These are phyloP conservation scores for Gymnopilus junonius DNA, from an alignment of 768 basidiomycete species.

Conservation along the genomic window DNA sequence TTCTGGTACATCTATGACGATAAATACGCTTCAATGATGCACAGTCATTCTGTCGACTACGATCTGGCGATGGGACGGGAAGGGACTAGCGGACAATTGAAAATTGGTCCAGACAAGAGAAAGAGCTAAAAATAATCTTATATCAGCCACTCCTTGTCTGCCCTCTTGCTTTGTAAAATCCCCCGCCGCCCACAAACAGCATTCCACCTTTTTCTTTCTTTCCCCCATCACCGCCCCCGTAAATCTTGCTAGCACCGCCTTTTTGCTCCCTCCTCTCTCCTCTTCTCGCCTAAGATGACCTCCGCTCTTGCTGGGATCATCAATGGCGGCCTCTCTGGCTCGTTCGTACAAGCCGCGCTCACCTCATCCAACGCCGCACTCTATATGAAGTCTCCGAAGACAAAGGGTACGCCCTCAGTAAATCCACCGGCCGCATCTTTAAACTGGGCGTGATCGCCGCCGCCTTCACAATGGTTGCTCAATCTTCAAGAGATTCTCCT, in stretches of 20 bases:
- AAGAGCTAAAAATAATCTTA: background rate
- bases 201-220: background rate
- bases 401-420: background rate
- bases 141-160: background rate
- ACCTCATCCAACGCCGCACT: background rate
- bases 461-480: background rate
- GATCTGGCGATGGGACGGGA: background rate
- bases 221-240: background rate
- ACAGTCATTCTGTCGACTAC: background rate
- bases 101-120: background rate
- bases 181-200: background rate
- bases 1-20: too few species aligned
- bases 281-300: background rate
- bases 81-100: background rate
- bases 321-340: background rate
- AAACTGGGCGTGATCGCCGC: background rate
- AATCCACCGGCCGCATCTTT: background rate
- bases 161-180: background rate
- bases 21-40: too few species aligned
- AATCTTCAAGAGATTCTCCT: background rate
- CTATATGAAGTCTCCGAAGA: background rate
- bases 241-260: background rate
- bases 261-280: background rate
- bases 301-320: background rate
- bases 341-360: background rate